phyloP scores from a whole-genome alignment of 169 alveolate species.

The Cyclospora cayetanensis region DNA sequence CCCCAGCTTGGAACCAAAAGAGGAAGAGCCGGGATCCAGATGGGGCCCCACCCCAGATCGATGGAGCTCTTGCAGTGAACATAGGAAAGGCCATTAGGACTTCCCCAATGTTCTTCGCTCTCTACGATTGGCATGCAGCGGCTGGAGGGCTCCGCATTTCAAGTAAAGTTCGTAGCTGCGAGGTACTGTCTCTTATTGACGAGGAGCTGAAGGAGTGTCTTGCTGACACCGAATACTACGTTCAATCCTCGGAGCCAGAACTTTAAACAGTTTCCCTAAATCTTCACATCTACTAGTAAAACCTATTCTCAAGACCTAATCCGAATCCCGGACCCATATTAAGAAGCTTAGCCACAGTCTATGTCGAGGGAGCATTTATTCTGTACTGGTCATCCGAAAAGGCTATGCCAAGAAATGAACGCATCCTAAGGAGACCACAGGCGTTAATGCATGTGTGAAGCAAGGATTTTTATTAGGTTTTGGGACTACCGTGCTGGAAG shows the following conservation, averaged over 20 bases:
- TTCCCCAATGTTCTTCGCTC: neutral
- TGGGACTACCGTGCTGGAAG: too few species aligned
- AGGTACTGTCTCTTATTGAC: neutral
- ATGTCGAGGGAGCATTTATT: neutral
- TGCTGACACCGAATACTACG: too few species aligned
- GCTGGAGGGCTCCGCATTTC: neutral
- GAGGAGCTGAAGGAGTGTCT: neutral
- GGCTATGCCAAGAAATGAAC: neutral
- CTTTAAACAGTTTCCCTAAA: neutral
- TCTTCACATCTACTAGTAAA: neutral
- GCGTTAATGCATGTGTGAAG: too few species aligned
- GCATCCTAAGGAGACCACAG: too few species aligned
- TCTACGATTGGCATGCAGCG: neutral
- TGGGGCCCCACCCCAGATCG: neutral
- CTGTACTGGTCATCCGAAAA: neutral
- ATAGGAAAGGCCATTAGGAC: neutral
- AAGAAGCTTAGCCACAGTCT: neutral
- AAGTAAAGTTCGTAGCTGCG: neutral
- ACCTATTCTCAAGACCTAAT: neutral
- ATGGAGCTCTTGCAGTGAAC: neutral
- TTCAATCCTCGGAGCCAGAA: neutral
- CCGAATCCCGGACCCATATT: neutral
- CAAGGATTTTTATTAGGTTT: too few species aligned
- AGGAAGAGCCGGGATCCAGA: too few species aligned
- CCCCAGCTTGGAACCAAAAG: too few species aligned